These are phyloP conservation scores for Eleusine indica DNA, from an alignment of 176 grass and related monocot genomes.

Conservation along the genomic window DNA sequence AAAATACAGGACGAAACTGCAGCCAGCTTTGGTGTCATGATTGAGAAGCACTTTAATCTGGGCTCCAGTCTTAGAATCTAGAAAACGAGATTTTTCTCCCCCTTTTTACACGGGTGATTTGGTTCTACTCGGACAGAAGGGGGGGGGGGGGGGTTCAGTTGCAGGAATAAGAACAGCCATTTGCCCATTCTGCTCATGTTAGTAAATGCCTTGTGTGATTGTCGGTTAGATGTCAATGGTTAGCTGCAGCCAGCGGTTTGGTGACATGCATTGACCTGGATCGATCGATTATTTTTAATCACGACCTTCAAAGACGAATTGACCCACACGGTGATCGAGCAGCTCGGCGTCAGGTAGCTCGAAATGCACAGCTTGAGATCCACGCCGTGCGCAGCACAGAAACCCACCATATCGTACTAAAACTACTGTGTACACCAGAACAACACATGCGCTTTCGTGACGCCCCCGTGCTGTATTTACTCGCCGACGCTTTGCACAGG, in stretches of 20 bases:
- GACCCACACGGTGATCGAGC: neutral
- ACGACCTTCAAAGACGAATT: neutral
- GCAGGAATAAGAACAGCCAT: neutral
- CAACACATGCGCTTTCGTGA: too few relatives aligned
- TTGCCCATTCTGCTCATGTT: neutral
- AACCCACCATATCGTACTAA: too few relatives aligned
- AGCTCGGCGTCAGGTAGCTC: neutral
- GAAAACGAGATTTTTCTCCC: neutral
- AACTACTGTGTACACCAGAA: neutral
- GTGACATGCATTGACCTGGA: neutral
- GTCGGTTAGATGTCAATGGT: too few relatives aligned
- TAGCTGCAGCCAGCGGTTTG: too few relatives aligned
- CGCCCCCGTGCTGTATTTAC: neutral
- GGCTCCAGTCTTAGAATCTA: neutral
- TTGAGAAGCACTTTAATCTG: neutral
- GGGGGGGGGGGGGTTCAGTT: too few relatives aligned
- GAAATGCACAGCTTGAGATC: neutral
- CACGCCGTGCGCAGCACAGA: neutral
- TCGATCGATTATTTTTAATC: neutral
- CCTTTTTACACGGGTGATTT: too few relatives aligned
- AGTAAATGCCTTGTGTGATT: neutral
- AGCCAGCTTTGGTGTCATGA: conserved; percentile 1
- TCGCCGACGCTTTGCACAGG: neutral
- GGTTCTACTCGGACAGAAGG: too few relatives aligned
- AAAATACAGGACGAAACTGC: neutral